Percentiles rank a stretch among this genome's conserved stretches.
Evolutionary conservation across 108 stramenopile genomes (phyloP).

Genomic region (Cyclotella choctawhatcheeana): DNA sequence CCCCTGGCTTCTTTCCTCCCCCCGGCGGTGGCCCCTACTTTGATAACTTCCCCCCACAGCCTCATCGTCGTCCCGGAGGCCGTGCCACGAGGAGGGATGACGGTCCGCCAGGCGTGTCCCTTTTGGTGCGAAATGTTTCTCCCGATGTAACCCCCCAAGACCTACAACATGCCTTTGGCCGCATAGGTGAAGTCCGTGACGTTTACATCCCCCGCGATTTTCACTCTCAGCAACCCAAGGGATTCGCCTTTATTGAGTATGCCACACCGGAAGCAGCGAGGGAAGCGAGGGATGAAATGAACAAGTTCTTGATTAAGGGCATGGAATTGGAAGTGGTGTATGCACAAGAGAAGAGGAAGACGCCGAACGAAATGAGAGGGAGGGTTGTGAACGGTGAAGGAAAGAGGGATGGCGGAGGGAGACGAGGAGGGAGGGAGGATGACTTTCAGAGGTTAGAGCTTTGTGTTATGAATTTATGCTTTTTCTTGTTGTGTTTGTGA

Average conservation of each 20-base stretch:
- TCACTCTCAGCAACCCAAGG: constrained; percentile 86
- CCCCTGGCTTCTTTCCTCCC: constrained; percentile 39
- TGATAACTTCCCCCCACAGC: constrained; percentile 27
- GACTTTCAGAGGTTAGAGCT: constrained; percentile 49
- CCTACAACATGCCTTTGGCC: constrained; percentile 76
- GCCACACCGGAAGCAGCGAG: constrained; percentile 79
- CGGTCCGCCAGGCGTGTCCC: constrained; percentile 83
- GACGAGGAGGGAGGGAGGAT: constrained; percentile 17
- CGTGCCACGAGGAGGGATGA: constrained; percentile 68
- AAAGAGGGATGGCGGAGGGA: constrained; percentile 18
- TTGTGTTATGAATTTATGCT: neutral
- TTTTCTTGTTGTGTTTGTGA: too few species aligned
- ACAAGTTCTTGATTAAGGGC: constrained; percentile 85
- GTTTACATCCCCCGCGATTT: constrained; percentile 90
- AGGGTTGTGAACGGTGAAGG: constrained; percentile 59
- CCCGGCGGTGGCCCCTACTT: constrained; percentile 18
- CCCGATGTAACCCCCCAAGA: constrained; percentile 74
- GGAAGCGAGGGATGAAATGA: constrained; percentile 89
- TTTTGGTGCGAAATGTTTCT: constrained; percentile 83
- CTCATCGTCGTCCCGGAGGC: constrained; percentile 26
- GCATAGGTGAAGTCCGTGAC: constrained; percentile 88
- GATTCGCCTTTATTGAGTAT: constrained; percentile 91
- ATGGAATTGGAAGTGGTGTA: constrained; percentile 89
- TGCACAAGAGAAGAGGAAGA: constrained; percentile 91
- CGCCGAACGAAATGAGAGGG: constrained; percentile 85